Evolutionary conservation across 1,284 basidiomycete species (phyloP).

Genomic region (Fomitopsis palustris): DNA sequence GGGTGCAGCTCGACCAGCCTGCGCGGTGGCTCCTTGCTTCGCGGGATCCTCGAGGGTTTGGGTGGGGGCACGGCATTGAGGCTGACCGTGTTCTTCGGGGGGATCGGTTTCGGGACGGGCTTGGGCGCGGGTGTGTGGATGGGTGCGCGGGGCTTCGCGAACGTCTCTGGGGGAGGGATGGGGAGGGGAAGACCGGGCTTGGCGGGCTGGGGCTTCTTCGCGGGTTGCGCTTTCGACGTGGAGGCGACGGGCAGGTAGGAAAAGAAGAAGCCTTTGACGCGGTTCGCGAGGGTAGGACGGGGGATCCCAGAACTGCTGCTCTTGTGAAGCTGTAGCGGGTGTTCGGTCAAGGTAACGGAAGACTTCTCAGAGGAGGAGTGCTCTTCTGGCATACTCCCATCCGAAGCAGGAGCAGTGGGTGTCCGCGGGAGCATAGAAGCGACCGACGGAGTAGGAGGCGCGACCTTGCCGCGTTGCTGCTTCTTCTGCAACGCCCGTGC

Average conservation of each 20-base stretch:
- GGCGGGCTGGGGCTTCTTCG: conserved; percentile 13
- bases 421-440: conserved; percentile 15
- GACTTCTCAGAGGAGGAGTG: background rate
- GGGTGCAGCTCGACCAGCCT: conserved; percentile 56
- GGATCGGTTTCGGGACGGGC: conserved; percentile 37
- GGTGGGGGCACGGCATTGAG: conserved; percentile 48
- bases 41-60: conserved; percentile 42
- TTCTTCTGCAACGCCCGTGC: conserved; percentile 57
- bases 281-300: conserved; percentile 22
- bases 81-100: conserved; percentile 61
- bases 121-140: conserved; percentile 56
- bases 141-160: conserved; percentile 47
- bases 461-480: conserved; percentile 53
- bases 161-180: conserved; percentile 44
- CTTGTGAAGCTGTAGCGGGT: background rate
- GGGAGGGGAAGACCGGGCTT: conserved; percentile 40
- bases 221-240: conserved; percentile 23
- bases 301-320: conserved; percentile 9
- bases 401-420: conserved; percentile 1
- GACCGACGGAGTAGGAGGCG: conserved; percentile 43
- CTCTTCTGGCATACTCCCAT: background rate
- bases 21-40: conserved; percentile 35
- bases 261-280: conserved; percentile 49
- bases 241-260: conserved; percentile 56
- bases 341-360: background rate